Evolutionary conservation across 495 filamentous ascomycete species (phyloP).

Genomic region (Hyaloscypha hepaticicola): DNA sequence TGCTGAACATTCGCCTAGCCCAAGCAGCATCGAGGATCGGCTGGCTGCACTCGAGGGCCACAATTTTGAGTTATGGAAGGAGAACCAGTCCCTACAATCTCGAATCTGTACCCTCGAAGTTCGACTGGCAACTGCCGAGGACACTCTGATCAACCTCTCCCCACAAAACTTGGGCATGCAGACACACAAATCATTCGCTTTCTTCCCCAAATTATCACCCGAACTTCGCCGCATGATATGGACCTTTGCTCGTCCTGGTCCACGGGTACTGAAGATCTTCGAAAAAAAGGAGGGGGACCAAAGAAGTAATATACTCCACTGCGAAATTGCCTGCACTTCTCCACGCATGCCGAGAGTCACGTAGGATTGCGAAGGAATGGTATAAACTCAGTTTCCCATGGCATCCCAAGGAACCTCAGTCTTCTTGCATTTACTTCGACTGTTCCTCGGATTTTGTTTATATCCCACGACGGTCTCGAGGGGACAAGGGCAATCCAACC

Average conservation of each 20-base stretch:
- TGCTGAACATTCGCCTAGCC: neutral
- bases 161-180: neutral
- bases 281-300: neutral
- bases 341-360: neutral
- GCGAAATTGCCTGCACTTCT: neutral
- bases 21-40: neutral
- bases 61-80: neutral
- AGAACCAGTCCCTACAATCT: neutral
- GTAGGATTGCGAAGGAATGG: neutral
- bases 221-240: neutral
- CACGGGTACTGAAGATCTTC: neutral
- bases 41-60: neutral
- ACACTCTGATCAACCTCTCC: neutral
- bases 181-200: neutral
- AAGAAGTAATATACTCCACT: neutral
- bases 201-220: neutral
- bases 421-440: neutral
- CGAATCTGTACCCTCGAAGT: neutral
- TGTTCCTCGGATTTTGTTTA: neutral
- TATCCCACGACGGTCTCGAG: neutral
- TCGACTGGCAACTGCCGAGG: neutral
- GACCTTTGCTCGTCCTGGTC: neutral
- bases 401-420: neutral
- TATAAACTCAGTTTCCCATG: neutral
- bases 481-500: neutral